phyloP scores from a whole-genome alignment of 176 grass and related monocot genomes.

The Eleusine indica region DNA sequence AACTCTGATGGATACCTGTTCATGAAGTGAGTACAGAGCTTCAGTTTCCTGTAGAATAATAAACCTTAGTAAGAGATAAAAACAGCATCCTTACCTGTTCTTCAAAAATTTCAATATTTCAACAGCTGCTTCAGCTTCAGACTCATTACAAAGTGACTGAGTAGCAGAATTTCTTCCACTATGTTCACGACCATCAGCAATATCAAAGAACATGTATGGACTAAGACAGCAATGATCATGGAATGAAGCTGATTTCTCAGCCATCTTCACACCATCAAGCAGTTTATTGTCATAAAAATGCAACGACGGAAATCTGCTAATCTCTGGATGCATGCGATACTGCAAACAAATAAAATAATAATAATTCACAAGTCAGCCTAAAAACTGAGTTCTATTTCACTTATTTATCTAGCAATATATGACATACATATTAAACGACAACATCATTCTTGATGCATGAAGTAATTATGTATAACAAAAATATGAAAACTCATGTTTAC shows the following conservation, averaged over 20 bases:
- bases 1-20: constrained; percentile 83
- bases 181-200: constrained; percentile 76
- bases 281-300: constrained; percentile 97
- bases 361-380: constrained; percentile 32
- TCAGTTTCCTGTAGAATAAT: constrained; percentile 27
- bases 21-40: constrained; percentile 44
- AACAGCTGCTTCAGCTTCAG: constrained; percentile 72
- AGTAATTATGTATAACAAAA: constrained; percentile 6
- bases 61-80: not conserved
- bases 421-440: not conserved
- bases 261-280: constrained; percentile 70
- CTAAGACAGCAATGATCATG: constrained; percentile 71
- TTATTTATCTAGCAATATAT: constrained; percentile 18
- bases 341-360: constrained; percentile 45
- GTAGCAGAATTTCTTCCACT: constrained; percentile 67
- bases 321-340: constrained; percentile 99
- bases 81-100: constrained; percentile 61
- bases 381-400: constrained; percentile 25
- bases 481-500: not conserved
- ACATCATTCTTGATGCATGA: not conserved
- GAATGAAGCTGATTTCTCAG: constrained; percentile 72
- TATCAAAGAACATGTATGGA: constrained; percentile 98
- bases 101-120: constrained; percentile 78
- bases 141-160: constrained; percentile 87
- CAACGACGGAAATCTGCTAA: constrained; percentile 89